Evolutionary conservation across 768 basidiomycete genomes (phyloP), one percentile per base, ranked within the genome.

Genomic region (Rhizopogon vesiculosus): DNA sequence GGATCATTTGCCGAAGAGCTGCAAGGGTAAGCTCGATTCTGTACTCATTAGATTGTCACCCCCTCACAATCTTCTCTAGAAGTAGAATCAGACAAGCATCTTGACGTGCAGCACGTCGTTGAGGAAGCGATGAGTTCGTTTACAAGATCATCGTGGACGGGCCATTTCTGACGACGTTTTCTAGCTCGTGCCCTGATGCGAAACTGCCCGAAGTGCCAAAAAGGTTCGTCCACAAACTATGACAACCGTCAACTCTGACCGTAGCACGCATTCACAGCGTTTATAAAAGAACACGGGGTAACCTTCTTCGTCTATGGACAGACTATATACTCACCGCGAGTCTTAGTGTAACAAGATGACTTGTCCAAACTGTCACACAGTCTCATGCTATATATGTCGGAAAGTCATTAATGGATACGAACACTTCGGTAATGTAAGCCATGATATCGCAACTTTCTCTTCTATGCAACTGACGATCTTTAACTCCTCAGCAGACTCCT

Each of bases 121-220:
- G 94, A 97, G 66, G 94, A 97, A 65, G 94, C 93, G 3, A 97
- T 97, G 94, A 91, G 91, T 89, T 65, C 8, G 79, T 71, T 7
- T 51, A 51, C 38, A 45, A 52, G 25, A 35, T 48, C 2, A 35
- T 19, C 13, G 35, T 15, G 2, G 9, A 19, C 13, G 12, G 4
- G 7, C 18, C 15, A 42, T 28, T 15, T 51, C 28, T 54, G 38
- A 60, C 61, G 18, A 59, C 45, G 4, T 7, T 56, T 31, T 45
- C 56, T 53, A 91, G 89, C 90, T 35, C 77, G 78, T 43, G 93
- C 93, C 3, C 73, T 95, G 12, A 89, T 93, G 84, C 81, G 93
- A 39, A 87, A 85, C 59, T 97, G 94, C 70, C 94, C 94, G 0
- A 87, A 85, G 56, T 96, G 91, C 70, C 68, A 82, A 52, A 91